Evolutionary conservation across 108 stramenopile species (phyloP).

Genomic region (Asterionellopsis glacialis): DNA sequence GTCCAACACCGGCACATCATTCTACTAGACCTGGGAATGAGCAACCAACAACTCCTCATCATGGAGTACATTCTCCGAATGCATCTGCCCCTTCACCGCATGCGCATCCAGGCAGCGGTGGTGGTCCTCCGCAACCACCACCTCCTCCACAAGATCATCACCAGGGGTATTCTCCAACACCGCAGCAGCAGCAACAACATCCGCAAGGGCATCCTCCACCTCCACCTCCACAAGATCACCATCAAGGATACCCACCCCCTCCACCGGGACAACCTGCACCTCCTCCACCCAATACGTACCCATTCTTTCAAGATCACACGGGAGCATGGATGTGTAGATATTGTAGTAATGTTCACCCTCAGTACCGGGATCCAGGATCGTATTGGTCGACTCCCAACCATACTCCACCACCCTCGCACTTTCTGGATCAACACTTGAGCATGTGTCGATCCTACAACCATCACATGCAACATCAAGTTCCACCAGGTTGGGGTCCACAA

Average conservation of each 20-base stretch:
- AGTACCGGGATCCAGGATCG: constrained; percentile 34
- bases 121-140: background rate
- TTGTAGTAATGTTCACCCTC: constrained; percentile 38
- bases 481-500: constrained; percentile 7
- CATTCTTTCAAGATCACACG: constrained; percentile 37
- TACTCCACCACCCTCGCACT: constrained; percentile 38
- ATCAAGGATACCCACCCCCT: background rate
- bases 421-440: constrained; percentile 49
- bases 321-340: constrained; percentile 48
- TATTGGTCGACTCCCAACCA: constrained; percentile 33
- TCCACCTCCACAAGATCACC: background rate
- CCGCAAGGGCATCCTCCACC: background rate
- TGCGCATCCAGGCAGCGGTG: no score
- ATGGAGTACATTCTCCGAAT: no score
- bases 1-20: no score
- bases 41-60: no score
- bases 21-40: no score
- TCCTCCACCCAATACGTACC: constrained; percentile 23
- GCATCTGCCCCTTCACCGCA: no score
- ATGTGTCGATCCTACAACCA: constrained; percentile 45
- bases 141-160: background rate
- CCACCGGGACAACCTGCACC: constrained; percentile 5
- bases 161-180: background rate
- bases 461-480: constrained; percentile 14
- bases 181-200: background rate